phyloP scores from a whole-genome alignment of 441 rosid species.

The Raphanus hybrid region DNA sequence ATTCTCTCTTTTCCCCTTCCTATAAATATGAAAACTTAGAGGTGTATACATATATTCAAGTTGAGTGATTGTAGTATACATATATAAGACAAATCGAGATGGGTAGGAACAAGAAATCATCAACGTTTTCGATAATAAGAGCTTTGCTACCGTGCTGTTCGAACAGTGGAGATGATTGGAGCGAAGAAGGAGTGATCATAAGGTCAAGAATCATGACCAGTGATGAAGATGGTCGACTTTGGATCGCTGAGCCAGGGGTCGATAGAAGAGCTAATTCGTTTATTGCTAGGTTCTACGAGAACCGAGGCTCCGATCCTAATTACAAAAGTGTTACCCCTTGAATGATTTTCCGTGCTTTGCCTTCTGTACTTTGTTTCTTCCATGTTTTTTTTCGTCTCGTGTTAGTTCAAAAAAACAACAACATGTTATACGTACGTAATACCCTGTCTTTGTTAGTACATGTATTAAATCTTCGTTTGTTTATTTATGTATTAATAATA shows the following conservation, averaged over 20 bases:
- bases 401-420: constrained; percentile 10
- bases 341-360: constrained; percentile 11
- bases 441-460: constrained; percentile 3
- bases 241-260: constrained; percentile 80
- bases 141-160: constrained; percentile 65
- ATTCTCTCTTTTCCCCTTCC: constrained; percentile 24
- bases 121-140: constrained; percentile 51
- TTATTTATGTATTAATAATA: background rate
- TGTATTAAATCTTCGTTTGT: background rate
- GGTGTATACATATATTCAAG: constrained; percentile 20
- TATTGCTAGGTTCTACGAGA: constrained; percentile 68
- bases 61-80: background rate
- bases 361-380: background rate
- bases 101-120: constrained; percentile 51
- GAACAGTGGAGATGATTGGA: constrained; percentile 56
- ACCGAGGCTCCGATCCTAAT: constrained; percentile 56
- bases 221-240: constrained; percentile 72
- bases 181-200: constrained; percentile 61
- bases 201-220: constrained; percentile 55
- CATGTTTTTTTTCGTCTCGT: background rate
- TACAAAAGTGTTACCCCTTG: constrained; percentile 51
- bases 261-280: constrained; percentile 71
- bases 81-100: constrained; percentile 26
- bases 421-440: background rate
- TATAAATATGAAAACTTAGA: constrained; percentile 31